phyloP scores from a whole-genome alignment of 2,329 filamentous ascomycete species.

The Hymenoscyphus occultus region DNA sequence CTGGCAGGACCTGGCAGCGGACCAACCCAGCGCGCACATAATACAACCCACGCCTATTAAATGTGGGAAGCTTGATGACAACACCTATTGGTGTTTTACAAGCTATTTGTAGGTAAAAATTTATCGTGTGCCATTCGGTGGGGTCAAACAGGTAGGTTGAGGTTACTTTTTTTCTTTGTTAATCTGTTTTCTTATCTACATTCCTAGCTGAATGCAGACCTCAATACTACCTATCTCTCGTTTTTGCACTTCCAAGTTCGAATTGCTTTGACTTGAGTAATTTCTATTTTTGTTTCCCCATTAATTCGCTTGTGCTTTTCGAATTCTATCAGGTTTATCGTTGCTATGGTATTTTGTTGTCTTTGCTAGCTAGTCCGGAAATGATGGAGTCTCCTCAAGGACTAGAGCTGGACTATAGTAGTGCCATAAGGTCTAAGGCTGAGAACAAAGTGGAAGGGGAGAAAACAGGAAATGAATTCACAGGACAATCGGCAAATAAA shows the following conservation, averaged over 20 bases:
- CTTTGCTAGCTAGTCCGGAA: neutral
- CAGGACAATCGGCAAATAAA: neutral
- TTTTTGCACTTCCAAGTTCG: neutral
- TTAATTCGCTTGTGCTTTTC: neutral
- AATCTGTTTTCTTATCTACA: neutral
- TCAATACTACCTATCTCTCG: neutral
- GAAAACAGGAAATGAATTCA: neutral
- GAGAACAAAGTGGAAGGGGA: neutral
- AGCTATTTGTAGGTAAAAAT: too few relatives aligned
- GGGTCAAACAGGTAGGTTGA: neutral
- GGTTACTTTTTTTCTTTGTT: neutral
- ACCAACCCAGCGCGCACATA: too few relatives aligned
- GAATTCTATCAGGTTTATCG: neutral
- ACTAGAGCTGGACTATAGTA: neutral
- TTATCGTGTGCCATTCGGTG: neutral
- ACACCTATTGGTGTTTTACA: too few relatives aligned
- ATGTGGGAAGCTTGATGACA: too few relatives aligned
- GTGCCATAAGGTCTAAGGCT: neutral
- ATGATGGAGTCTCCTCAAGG: neutral
- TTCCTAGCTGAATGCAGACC: constrained; percentile 2
- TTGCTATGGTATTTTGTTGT: neutral
- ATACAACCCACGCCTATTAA: too few relatives aligned
- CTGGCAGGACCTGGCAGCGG: too few relatives aligned
- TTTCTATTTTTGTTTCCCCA: neutral
- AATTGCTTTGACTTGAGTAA: neutral